Evolutionary conservation across 2,329 filamentous ascomycete species (phyloP), one percentile per base, ranked within the genome.

Genomic region (Colletotrichum truncatum): DNA sequence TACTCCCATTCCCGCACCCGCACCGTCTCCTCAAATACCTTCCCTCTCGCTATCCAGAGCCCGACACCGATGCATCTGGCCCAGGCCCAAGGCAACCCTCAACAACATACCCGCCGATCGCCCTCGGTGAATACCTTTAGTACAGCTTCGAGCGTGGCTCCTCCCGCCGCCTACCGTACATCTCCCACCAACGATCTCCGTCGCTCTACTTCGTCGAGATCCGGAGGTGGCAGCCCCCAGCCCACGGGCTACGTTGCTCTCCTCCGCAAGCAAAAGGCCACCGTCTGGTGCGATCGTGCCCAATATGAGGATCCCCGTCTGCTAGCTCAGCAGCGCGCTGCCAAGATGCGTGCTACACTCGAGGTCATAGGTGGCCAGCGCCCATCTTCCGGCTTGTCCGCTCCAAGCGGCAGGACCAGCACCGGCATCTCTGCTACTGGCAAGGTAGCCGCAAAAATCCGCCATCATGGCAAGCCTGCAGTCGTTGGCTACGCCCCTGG

Each of bases 181-280:
- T 84, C 88, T 65, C 81, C 84, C 69, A 84, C 75, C 51, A 82
- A 74, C 75, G 87, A 91, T 77, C 80, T 91, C 51, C 90, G 92
- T 66, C 89, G 94, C 70, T 97, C 93, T 26, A 93, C 90, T 28
- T 97, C 93, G 4, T 92, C 91, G 54, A 89, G 93, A 72, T 97
- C 93, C 21, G 87, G 85, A 67, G 82, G 82, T 48, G 75, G 77
- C 23, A 72, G 69, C 18, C 69, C 73, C 4, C 86, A 87, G 67
- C 81, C 91, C 2, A 85, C 85, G n/a, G 90, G 93, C 69, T 99
- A 99, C 78, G 96, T 99, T 54, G 94, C 96, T 34, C 85, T 98
- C n/a, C 91, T 99, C 81, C 89, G 96, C 68, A 95, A 94, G 77
- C 96, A 99, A 80, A 98, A 98, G 77, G 96, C 94, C 30, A 99